Evolutionary conservation across 768 basidiomycete species (phyloP), one percentile per base, ranked within the genome.

Genomic region (Agrocybe pediades): DNA sequence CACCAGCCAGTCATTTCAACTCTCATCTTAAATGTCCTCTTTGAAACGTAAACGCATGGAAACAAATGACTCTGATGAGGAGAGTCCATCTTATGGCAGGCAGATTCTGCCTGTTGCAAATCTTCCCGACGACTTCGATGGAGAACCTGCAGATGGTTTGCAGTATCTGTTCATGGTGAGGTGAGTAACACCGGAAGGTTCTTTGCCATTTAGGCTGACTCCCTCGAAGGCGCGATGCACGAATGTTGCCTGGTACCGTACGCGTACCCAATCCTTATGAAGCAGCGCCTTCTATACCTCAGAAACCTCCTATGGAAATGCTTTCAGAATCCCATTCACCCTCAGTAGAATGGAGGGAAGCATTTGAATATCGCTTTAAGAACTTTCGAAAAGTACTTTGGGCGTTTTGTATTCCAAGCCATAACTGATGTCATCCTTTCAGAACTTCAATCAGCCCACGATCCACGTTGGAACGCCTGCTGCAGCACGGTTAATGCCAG

Each of bases 51-150:
- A 84, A 67, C 68, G 80, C 59, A 73, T 75, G 5, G 74, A 81
- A 9, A 41, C 64, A 2, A 77, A 79, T 17, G 77, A 79, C 60
- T 79, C 75, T 6, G 84, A 86, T 41, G 81, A 83, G 7, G 87
- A 89, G 0, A 84, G 86, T 46, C 74, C 80, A 15, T 67, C 77
- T 7, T 78, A 82, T 46, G 89, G 89, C 40, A 82, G 72, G 57
- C 90, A 91, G 68, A 87, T 82, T 21, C 76, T 93, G 2, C 91
- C 91, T 16, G 88, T 93, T n/a, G 90, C 91, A 17, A 79, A 85
- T 62, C 78, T 93, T 46, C 88, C 90, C n/a, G 65, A 71, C 17
- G 76, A 87, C 63, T 93, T 87, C 64, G 71, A 82, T 57, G 81
- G 74, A 21, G 79, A 78, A 45, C 90, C 91, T 0, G 67, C 69